Conservation (phyloP, 352 stramenopile genomes). For the Phytophthora aleatoria region DNA sequence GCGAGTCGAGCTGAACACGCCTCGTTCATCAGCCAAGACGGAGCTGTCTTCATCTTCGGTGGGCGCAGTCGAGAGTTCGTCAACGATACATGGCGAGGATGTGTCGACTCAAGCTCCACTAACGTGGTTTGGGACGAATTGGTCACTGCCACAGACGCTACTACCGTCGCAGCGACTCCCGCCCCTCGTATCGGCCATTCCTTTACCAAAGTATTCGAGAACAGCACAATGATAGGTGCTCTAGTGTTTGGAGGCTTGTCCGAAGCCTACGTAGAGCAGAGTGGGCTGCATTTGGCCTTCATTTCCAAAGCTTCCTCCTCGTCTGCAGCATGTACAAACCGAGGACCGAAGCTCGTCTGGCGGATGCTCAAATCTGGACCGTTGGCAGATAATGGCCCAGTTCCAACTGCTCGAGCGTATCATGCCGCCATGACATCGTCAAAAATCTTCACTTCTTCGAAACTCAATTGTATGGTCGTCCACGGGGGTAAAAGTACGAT, state of each 20-base stretch:
- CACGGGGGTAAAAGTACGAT: conserved; percentile 5
- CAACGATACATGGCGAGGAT: conserved; percentile 68
- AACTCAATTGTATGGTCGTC: neutral
- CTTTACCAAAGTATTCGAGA: conserved; percentile 47
- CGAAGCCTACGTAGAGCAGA: conserved; percentile 2
- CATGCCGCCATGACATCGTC: conserved; percentile 7
- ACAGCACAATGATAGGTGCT: conserved; percentile 3
- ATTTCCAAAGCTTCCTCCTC: conserved; percentile 1
- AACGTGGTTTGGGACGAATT: conserved; percentile 64
- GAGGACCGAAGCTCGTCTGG: conserved; percentile 2
- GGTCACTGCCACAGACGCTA: conserved; percentile 35
- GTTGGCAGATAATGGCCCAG: neutral
- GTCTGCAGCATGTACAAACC: neutral
- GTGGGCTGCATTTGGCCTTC: neutral
- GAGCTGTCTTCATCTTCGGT: conserved; percentile 1
- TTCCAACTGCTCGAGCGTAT: conserved; percentile 4
- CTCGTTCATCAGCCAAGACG: conserved; percentile 30
- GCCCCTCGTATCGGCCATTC: conserved; percentile 44
- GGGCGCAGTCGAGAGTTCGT: conserved; percentile 33
- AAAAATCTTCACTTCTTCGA: conserved; percentile 2
- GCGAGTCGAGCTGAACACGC: conserved; percentile 66
- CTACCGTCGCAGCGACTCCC: conserved; percentile 36
- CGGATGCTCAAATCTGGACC: neutral
- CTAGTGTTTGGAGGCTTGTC: conserved; percentile 38
- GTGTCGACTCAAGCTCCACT: conserved; percentile 42